Percentiles rank a stretch among this genome's conserved stretches.
phyloP scores from a whole-genome alignment of 306 rosid species.

The Fragaria ananassa region DNA sequence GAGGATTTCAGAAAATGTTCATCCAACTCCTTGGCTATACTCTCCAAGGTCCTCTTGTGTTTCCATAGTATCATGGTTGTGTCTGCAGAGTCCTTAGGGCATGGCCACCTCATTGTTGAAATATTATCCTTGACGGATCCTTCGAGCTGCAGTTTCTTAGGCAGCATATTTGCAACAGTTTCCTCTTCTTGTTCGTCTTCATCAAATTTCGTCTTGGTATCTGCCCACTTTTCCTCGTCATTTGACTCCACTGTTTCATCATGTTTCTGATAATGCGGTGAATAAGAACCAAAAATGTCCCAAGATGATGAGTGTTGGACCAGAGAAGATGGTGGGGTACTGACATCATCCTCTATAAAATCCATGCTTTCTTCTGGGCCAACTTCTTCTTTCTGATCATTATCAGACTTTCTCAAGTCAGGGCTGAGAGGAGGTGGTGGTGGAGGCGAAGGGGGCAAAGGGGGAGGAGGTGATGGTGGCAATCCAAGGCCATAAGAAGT shows the following conservation, averaged over 20 bases:
- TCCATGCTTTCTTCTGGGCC: conserved; percentile 38
- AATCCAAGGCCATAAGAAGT: conserved; percentile 32
- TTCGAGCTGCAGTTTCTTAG: conserved; percentile 37
- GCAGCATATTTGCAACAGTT: conserved; percentile 30
- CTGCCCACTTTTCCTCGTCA: conserved; percentile 78
- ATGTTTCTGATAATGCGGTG: conserved; percentile 14
- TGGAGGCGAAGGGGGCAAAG: conserved; percentile 58
- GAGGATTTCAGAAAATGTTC: conserved; percentile 84
- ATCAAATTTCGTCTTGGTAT: conserved; percentile 62
- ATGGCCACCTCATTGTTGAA: conserved; percentile 32
- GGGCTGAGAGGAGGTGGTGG: conserved; percentile 57
- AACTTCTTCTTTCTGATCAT: conserved; percentile 23
- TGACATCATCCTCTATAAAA: conserved; percentile 28
- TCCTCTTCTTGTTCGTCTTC: conserved; percentile 66
- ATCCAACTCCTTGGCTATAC: conserved; percentile 63
- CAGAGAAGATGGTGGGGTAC: conserved; percentile 25
- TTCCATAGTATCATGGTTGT: conserved; percentile 36
- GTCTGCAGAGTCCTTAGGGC: conserved; percentile 36
- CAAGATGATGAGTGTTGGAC: conserved; percentile 24
- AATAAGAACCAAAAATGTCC: conserved; percentile 25
- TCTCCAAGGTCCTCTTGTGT: conserved; percentile 64
- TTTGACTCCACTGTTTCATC: conserved; percentile 38
- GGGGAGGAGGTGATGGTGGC: conserved; percentile 55
- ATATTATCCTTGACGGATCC: conserved; percentile 38
- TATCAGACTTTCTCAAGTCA: conserved; percentile 37